Evolutionary conservation across 768 basidiomycete genomes (phyloP), one percentile per base, ranked within the genome.

Genomic region (Tylopilus vinaceipallidus): DNA sequence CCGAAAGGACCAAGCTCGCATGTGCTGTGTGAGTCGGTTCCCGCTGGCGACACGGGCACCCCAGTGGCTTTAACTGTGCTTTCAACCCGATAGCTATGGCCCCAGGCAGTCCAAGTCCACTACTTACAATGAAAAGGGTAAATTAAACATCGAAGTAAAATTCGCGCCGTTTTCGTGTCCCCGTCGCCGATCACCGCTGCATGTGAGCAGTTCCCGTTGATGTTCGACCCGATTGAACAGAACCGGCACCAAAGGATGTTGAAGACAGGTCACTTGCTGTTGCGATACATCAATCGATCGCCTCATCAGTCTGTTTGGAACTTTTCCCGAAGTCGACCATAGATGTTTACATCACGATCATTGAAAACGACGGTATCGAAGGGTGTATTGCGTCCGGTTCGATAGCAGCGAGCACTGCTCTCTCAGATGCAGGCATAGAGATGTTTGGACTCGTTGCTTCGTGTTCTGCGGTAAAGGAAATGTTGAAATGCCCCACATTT

Each of bases 91-190:
- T 53, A 91, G 89, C 22, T 92, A 91, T 68, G 88, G 91, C 4
- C 91, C 91, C 17, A 83, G 91, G 48, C 91, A 92, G 61, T 84
- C 87, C 24, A 91, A 88, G 75, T 88, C 79, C 45, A 75, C 76
- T 13, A 69, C 81, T 3, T 99, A 95, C 64, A 92, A 78, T 54
- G 95, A 98, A 59, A 86, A 82, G 50, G 97, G 95, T 2, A 81
- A 80, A 45, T 70, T 99, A 44, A 98, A 93, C 52, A 89, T 99
- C 7, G 95, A 98, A 70, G 91, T 98, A 44, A 98, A 98, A 70
- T 98, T 95, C 60, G 81, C 95, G 2, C 97, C 97, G 0, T 99
- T 95, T 66, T 92, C 97, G 8, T 92, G 86, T 58, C 69, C 73
- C 24, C 78, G 75, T 14, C 75, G 95, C 57, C 76, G 88, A 63